These are phyloP conservation scores for Hyparrhenia diplandra DNA, from an alignment of 176 grass and related monocot species.

Conservation along the genomic window DNA sequence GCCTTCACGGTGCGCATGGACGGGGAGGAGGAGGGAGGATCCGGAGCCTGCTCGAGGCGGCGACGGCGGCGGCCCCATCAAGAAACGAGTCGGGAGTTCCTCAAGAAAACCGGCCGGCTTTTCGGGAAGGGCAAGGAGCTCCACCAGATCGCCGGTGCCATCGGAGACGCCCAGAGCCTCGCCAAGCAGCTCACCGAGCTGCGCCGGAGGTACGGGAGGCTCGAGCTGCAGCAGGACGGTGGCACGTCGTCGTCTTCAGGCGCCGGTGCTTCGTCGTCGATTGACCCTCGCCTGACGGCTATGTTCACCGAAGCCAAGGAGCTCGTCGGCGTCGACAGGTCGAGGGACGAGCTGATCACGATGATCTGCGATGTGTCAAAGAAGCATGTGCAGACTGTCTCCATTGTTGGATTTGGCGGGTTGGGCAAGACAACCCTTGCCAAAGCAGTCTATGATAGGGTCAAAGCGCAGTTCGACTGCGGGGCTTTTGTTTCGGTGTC, in stretches of 20 bases:
- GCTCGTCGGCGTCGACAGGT: neutral
- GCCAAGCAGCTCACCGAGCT: neutral
- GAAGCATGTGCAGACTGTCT: neutral
- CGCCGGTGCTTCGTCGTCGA: neutral
- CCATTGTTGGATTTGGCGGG: neutral
- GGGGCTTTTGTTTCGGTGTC: neutral
- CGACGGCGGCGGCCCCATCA: neutral
- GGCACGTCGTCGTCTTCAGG: neutral
- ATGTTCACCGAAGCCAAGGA: neutral
- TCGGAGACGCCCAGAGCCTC: neutral
- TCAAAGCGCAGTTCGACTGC: neutral
- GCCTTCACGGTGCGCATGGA: neutral
- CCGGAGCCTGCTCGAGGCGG: too few species aligned
- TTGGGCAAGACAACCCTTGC: constrained; percentile 17
- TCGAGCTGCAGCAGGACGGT: neutral
- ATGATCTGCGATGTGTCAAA: neutral
- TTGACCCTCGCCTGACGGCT: neutral
- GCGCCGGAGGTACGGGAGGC: neutral
- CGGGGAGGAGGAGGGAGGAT: too few species aligned
- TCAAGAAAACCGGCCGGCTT: neutral
- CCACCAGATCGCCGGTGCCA: neutral
- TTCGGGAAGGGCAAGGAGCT: neutral
- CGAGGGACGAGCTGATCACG: neutral
- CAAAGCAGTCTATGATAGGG: neutral
- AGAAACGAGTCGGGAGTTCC: neutral